These are phyloP conservation scores for Suillus discolor DNA, from an alignment of 768 basidiomycete genomes.

Conservation along the genomic window DNA sequence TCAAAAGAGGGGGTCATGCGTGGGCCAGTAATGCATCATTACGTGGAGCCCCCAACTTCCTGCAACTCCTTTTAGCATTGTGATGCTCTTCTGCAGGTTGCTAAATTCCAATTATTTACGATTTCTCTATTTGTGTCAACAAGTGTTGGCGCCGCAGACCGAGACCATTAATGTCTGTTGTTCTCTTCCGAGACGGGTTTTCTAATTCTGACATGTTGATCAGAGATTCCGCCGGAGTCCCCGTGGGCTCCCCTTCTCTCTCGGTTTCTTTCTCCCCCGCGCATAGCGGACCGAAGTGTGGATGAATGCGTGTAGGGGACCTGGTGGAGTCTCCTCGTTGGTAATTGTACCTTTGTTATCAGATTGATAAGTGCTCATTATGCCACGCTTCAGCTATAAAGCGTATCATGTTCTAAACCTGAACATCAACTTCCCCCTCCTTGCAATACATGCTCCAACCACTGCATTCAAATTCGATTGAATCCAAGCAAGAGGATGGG, in stretches of 20 bases:
- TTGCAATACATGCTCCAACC: background rate
- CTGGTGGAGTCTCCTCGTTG: background rate
- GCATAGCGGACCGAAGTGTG: no score
- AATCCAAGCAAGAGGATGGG: background rate
- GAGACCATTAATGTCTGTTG: background rate
- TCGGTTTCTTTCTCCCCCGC: background rate
- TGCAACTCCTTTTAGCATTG: background rate
- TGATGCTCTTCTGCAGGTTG: background rate
- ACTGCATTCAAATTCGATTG: background rate
- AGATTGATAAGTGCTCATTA: background rate
- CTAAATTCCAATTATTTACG: background rate
- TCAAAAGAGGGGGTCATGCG: background rate
- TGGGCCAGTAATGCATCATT: background rate
- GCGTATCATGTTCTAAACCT: background rate
- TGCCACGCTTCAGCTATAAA: background rate
- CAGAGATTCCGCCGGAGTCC: background rate
- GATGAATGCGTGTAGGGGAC: background rate
- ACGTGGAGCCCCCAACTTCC: no score
- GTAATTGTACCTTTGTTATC: background rate
- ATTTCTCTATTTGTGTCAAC: background rate
- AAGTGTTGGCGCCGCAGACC: background rate
- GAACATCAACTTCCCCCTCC: background rate
- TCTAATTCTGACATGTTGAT: background rate
- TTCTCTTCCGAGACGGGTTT: background rate
- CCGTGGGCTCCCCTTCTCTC: background rate